Conservation (phyloP, 179 eudicot genomes). For the Spinacia oleracea region DNA sequence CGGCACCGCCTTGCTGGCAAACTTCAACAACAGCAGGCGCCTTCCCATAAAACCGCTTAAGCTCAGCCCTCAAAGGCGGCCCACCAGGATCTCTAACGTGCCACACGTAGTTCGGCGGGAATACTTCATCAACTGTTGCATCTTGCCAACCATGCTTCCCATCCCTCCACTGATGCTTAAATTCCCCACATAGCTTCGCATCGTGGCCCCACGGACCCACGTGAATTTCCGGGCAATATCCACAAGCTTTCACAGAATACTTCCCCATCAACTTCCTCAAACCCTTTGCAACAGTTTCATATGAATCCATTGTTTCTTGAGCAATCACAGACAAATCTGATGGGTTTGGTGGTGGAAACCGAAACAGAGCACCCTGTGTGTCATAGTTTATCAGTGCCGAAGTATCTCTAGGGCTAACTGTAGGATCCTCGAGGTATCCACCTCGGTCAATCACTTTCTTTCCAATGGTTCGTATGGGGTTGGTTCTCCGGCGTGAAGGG, state of each 20-base stretch:
- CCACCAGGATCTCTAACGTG: constrained; percentile 81
- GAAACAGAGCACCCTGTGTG: constrained; percentile 60
- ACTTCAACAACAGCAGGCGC: constrained; percentile 87
- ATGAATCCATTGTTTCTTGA: constrained; percentile 62
- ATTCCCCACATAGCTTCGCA: constrained; percentile 91
- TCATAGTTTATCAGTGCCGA: constrained; percentile 61
- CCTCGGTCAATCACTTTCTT: constrained; percentile 78
- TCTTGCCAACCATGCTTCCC: constrained; percentile 99
- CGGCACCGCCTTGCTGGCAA: constrained; percentile 87
- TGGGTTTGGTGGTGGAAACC: constrained; percentile 52
- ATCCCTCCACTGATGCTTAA: constrained; percentile 98
- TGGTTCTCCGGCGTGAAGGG: constrained; percentile 79
- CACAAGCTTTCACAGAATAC: constrained; percentile 91
- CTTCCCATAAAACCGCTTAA: constrained; percentile 85
- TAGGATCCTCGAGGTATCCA: constrained; percentile 55
- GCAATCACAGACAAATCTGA: constrained; percentile 55
- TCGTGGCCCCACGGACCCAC: constrained; percentile 99
- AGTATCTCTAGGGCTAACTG: constrained; percentile 21
- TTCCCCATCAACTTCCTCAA: constrained; percentile 67
- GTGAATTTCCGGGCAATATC: constrained; percentile 94
- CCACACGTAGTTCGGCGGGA: constrained; percentile 97
- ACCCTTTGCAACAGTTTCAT: constrained; percentile 61
- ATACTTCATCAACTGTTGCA: constrained; percentile 74
- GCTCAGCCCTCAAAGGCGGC: constrained; percentile 57
- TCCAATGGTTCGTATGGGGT: constrained; percentile 74